Percentiles rank a stretch among this genome's conserved stretches.
Conservation (phyloP, 1,139 yeast genomes). For the Nematodospora anomalae region DNA sequence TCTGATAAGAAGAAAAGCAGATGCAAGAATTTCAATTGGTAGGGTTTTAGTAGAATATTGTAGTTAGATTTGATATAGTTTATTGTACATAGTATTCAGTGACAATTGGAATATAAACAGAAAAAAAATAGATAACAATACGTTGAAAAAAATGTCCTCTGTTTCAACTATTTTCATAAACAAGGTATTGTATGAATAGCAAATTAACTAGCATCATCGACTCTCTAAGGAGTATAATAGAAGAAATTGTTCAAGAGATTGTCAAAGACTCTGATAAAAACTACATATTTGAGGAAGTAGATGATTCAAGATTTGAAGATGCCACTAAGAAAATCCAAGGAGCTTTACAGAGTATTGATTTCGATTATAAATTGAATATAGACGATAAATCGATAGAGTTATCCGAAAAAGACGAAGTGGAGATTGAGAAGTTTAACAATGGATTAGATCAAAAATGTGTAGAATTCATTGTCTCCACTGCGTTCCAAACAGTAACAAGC, state of each 20-base stretch:
- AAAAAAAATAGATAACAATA: neutral
- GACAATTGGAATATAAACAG: neutral
- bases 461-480: constrained; percentile 20
- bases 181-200: constrained; percentile 2
- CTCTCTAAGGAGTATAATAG: neutral
- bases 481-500: constrained; percentile 20
- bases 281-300: constrained; percentile 5
- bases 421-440: constrained; percentile 20
- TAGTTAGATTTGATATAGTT: neutral
- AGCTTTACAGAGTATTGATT: constrained; percentile 3
- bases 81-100: too few relatives aligned
- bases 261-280: constrained; percentile 4
- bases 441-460: constrained; percentile 19
- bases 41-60: neutral
- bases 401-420: constrained; percentile 36
- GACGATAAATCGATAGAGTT: constrained; percentile 30
- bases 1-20: constrained; percentile 59
- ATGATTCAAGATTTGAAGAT: constrained; percentile 4
- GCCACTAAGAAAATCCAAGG: constrained; percentile 4
- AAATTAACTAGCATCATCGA: neutral
- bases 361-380: constrained; percentile 5
- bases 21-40: constrained; percentile 35
- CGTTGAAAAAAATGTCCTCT: too few relatives aligned
- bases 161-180: neutral
- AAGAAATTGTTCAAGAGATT: neutral